A percentile compares a stretch with the other conserved stretches of the same genome.
Conservation (phyloP, 192 early-diverging fungal species). For the Phycomyces nitens region DNA sequence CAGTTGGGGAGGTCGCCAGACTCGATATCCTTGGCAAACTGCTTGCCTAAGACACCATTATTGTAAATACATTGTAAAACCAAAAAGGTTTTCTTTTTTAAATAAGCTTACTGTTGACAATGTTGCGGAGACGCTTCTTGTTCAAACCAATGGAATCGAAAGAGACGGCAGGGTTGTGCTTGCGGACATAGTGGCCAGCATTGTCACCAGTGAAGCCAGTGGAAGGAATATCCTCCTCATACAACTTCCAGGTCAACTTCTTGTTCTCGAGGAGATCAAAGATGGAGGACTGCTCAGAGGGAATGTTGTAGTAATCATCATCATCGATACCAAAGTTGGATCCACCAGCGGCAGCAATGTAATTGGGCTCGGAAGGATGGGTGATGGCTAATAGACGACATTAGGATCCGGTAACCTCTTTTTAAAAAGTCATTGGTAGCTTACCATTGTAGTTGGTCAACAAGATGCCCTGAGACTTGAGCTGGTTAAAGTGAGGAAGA, state of each 20-base stretch:
- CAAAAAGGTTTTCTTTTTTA: background rate
- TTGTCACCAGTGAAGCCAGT: conserved; percentile 25
- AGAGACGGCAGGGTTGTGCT: conserved; percentile 31
- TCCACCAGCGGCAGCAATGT: conserved; percentile 57
- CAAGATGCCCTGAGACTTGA: conserved; percentile 13
- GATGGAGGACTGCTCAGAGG: conserved; percentile 32
- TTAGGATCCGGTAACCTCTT: background rate
- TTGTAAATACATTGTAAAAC: too few species aligned
- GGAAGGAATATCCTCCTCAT: conserved; percentile 28
- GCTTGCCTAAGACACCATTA: background rate
- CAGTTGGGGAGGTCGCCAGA: conserved; percentile 13
- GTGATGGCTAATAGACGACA: conserved; percentile 18
- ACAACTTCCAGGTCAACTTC: conserved; percentile 30
- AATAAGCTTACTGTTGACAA: conserved; percentile 14
- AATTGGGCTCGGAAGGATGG: conserved; percentile 75
- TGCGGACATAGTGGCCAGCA: conserved; percentile 25
- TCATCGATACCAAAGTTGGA: conserved; percentile 41
- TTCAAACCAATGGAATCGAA: conserved; percentile 26
- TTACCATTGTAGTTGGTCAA: conserved; percentile 22
- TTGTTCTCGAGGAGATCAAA: conserved; percentile 28
- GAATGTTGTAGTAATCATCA: conserved; percentile 44
- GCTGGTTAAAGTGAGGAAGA: conserved; percentile 2
- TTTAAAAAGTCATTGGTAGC: background rate
- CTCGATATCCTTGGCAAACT: conserved; percentile 10
- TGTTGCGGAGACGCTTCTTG: conserved; percentile 7